These are phyloP conservation scores for Talaromyces sp. DNA, from an alignment of 2,329 filamentous ascomycete genomes.

Conservation along the genomic window DNA sequence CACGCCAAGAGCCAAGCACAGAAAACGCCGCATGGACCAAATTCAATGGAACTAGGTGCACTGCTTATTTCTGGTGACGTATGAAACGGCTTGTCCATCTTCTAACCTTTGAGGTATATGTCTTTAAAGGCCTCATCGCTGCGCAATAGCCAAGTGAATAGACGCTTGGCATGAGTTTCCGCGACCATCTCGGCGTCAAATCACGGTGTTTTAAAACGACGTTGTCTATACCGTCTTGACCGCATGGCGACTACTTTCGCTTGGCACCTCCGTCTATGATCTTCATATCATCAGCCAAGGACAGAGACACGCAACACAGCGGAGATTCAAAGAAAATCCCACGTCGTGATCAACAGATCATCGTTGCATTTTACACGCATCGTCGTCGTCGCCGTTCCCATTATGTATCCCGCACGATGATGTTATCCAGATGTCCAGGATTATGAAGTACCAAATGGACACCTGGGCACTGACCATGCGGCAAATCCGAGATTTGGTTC, in stretches of 20 bases:
- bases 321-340: background rate
- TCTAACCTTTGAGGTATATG: background rate
- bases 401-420: no score
- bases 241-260: conserved; percentile 1
- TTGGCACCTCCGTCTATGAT: background rate
- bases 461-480: no score
- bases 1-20: conserved; percentile 22
- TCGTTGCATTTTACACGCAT: background rate
- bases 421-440: no score
- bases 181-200: background rate
- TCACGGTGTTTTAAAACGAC: background rate
- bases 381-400: background rate
- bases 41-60: conserved; percentile 9
- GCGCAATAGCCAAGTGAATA: background rate
- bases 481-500: no score
- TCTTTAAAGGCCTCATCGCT: no score
- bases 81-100: background rate
- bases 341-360: background rate
- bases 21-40: conserved; percentile 13
- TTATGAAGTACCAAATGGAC: no score
- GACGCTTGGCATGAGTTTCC: background rate
- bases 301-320: conserved; percentile 11
- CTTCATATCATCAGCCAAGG: conserved; percentile 12
- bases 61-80: conserved; percentile 17
- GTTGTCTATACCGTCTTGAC: background rate